Percentiles rank a stretch among this genome's conserved stretches.
Conservation (phyloP, 805 yeast species). For the Yarrowia deformans region DNA sequence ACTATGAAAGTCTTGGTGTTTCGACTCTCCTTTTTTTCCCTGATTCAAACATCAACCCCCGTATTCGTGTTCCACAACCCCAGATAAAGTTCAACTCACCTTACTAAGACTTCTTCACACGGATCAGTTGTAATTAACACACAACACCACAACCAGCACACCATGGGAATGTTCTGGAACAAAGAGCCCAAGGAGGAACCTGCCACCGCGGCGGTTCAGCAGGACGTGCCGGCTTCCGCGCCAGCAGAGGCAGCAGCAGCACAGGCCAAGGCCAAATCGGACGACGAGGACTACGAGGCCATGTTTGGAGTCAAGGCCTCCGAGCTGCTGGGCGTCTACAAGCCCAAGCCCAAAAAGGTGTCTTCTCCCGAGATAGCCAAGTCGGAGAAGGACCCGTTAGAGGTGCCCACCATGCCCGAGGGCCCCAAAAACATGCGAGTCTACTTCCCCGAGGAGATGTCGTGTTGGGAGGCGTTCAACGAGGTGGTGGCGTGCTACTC, state of each 20-base stretch:
- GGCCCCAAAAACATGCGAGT: conserved; percentile 36
- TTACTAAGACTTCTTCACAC: background rate
- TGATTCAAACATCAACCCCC: no score
- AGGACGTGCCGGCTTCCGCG: background rate
- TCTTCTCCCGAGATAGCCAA: background rate
- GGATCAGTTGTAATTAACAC: background rate
- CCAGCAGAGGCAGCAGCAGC: conserved; percentile 17
- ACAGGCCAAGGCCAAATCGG: conserved; percentile 32
- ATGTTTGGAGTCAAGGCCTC: conserved; percentile 35
- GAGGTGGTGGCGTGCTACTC: conserved; percentile 87
- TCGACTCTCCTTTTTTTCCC: no score
- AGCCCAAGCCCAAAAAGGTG: conserved; percentile 25
- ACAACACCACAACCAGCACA: conserved; percentile 2
- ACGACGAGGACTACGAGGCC: conserved; percentile 39
- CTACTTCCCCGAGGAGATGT: conserved; percentile 59
- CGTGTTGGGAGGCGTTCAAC: conserved; percentile 83
- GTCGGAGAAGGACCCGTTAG: conserved; percentile 17
- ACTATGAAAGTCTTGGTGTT: no score
- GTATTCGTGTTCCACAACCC: no score
- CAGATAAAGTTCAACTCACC: background rate
- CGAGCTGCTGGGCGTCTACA: conserved; percentile 30
- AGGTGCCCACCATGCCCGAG: conserved; percentile 27
- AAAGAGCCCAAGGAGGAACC: conserved; percentile 29
- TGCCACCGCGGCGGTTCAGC: conserved; percentile 24
- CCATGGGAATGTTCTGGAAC: conserved; percentile 36